Conservation (phyloP, 306 rosid genomes). For the Glycine latifolia region DNA sequence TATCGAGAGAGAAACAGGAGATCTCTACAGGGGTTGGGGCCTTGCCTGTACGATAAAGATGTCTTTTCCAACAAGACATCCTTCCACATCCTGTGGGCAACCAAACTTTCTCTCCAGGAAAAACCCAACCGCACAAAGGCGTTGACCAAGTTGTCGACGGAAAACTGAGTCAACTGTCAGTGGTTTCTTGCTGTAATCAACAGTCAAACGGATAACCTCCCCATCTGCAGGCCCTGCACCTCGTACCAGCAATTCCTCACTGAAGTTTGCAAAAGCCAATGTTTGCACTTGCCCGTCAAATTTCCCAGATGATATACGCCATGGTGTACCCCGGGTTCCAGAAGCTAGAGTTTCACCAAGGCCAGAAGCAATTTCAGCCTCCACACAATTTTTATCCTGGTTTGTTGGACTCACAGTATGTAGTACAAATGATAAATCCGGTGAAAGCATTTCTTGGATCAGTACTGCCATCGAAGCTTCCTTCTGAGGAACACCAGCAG, state of each 20-base stretch:
- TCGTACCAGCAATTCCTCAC: constrained; percentile 82
- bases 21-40: constrained; percentile 74
- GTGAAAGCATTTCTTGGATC: constrained; percentile 97
- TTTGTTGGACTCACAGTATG: constrained; percentile 81
- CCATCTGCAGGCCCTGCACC: constrained; percentile 89
- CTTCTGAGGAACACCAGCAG: constrained; percentile 83
- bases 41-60: constrained; percentile 88
- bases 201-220: constrained; percentile 79
- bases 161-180: constrained; percentile 73
- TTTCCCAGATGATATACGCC: constrained; percentile 89
- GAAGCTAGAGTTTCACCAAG: constrained; percentile 99
- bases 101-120: constrained; percentile 90
- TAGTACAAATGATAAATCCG: constrained; percentile 89
- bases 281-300: constrained; percentile 77
- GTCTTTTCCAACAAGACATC: constrained; percentile 87
- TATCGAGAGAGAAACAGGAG: too few species aligned
- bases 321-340: constrained; percentile 93
- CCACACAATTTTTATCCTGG: constrained; percentile 74
- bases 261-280: constrained; percentile 88
- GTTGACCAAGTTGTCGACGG: constrained; percentile 85
- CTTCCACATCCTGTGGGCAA: constrained; percentile 90
- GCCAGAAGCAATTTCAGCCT: constrained; percentile 95
- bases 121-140: constrained; percentile 86
- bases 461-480: constrained; percentile 92
- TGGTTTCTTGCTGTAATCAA: constrained; percentile 92